These are phyloP conservation scores for Penicillium maclennaniae DNA, from an alignment of 495 filamentous ascomycete species.

Conservation along the genomic window DNA sequence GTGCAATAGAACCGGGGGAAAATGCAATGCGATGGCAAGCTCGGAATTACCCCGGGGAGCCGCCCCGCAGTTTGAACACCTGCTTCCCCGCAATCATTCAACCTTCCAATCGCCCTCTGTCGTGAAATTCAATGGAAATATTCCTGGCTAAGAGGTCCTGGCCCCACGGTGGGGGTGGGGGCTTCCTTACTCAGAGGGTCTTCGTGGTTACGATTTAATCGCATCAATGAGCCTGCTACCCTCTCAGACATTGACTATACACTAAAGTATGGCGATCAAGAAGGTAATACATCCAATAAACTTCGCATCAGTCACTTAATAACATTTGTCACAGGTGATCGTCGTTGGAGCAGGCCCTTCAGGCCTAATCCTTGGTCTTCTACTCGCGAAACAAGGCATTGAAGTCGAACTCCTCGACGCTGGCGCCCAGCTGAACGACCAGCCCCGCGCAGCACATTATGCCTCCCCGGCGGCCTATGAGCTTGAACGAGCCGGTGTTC, in stretches of 20 bases:
- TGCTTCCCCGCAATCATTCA: background rate
- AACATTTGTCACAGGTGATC: constrained; percentile 30
- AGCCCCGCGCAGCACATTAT: constrained; percentile 56
- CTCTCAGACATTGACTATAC: background rate
- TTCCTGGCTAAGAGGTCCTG: background rate
- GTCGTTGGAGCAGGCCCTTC: constrained; percentile 57
- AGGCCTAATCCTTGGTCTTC: constrained; percentile 51
- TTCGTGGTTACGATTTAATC: background rate
- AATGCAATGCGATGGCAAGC: background rate
- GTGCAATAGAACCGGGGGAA: background rate
- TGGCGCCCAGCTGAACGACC: constrained; percentile 44
- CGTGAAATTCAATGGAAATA: background rate
- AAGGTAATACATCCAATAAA: constrained; percentile 14
- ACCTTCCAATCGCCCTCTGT: background rate
- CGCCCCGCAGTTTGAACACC: constrained; percentile 4
- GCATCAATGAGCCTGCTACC: background rate
- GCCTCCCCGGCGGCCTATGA: constrained; percentile 48
- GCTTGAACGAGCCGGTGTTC: constrained; percentile 51
- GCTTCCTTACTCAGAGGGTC: background rate
- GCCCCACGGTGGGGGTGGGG: constrained; percentile 14
- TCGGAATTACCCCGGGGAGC: constrained; percentile 11
- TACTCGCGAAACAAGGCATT: constrained; percentile 53
- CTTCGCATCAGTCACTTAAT: background rate
- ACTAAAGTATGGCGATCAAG: constrained; percentile 15
- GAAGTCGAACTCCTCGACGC: constrained; percentile 50